Conservation (phyloP, 2,329 filamentous ascomycete species). For the Colletotrichum truncatum region DNA sequence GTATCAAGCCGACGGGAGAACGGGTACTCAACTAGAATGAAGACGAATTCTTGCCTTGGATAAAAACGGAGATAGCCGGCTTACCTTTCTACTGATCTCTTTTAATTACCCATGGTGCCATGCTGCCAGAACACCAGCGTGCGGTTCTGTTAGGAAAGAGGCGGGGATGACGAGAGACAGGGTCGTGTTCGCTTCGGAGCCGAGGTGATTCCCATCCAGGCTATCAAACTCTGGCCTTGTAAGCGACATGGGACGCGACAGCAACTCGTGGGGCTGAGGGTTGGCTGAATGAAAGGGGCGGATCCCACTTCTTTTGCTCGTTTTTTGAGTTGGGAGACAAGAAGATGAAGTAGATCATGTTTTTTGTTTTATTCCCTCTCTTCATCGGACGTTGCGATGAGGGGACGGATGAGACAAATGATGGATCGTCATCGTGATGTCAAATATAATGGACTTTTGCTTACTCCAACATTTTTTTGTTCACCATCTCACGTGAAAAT, state of each 20-base stretch:
- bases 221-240: background rate
- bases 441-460: background rate
- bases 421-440: background rate
- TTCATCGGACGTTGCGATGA: too few species aligned
- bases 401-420: background rate
- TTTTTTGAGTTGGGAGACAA: too few species aligned
- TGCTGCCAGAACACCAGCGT: background rate
- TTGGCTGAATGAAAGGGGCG: too few species aligned
- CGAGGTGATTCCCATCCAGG: background rate
- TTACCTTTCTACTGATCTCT: background rate
- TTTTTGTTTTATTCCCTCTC: too few species aligned
- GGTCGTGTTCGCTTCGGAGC: background rate
- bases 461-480: background rate
- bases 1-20: too few species aligned
- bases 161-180: background rate
- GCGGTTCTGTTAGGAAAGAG: background rate
- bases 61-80: background rate
- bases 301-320: too few species aligned
- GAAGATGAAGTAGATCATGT: too few species aligned
- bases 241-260: background rate
- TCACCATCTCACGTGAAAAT: constrained; percentile 11
- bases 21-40: background rate
- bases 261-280: background rate
- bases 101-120: background rate
- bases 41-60: background rate